Base-by-base conservation (phyloP, 116 monocot species). In the Phalaenopsis hybrid region DNA sequence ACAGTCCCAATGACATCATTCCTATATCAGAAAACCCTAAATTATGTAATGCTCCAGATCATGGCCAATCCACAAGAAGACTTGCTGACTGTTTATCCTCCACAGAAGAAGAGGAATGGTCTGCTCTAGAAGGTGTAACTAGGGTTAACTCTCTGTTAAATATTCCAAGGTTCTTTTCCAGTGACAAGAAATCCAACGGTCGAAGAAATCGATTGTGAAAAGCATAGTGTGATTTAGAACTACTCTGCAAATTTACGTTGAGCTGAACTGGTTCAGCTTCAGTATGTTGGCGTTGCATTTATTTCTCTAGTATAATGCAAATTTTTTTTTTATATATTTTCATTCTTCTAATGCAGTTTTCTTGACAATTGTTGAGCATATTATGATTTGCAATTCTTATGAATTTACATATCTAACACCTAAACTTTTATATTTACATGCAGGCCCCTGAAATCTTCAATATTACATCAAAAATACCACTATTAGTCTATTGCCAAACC, bases 81-180 rank as follows among this genome's bases (percentile, higher is more conserved):
- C 88, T 91, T 21, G 93, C 91, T 23, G 91, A 93, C 59, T 95
- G 93, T 81, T 87, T 95, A 69, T 90, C 90, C 0, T 84, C 50
- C 31, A 75, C 82, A 6, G 90, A 95, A 33, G 92, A 91, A 37
- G 93, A 95, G 76, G 92, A 95, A 87, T 95, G 92, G 95, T 91
- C 95, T 44, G 95, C 92, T 20, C 83, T 95, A 6, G 92, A 95
- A 84, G 95, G 95, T 81, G 88, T 95, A 50, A 92, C 92, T 1
- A 69, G 95, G 67, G 92, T 89, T 43, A 95, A 95, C 81, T 92
- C 92, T 21, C 79, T 92, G 79, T 48, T 92, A 57, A 95, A 86
- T 75, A 81, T 95, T 57, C 95, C 95, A 1, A 89, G 95, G 83
- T 88, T 89, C 73, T 68, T 88, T 68, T 77, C 90, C 28, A 78